Base-by-base conservation (phyloP, 371 early-diverging fungal genomes). In the Mucor indicus region DNA sequence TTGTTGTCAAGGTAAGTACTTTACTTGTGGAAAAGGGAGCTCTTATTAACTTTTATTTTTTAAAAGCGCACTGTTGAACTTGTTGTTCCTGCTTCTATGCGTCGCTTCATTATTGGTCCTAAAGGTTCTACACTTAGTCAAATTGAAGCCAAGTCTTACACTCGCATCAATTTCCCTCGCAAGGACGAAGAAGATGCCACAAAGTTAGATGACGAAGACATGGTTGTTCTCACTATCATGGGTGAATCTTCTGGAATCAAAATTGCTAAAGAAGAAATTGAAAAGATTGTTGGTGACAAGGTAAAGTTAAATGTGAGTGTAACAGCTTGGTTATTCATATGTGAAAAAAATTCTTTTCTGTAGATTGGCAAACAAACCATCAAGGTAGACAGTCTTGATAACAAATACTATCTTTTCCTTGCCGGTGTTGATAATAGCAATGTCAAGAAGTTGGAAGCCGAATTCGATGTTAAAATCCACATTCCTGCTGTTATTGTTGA, bases 231-330 rank as follows among this genome's bases (percentile, higher is more conserved):
- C 23, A 79, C 81, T 44, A 87, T 98, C 44, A 81, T 82, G 38
- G 98, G 98, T 53, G 92, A 95, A 69, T 70, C 69, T 38, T 77
- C 83, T 35, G 92, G 95, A 37, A 90, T 94, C 35, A 75, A 73
- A 46, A 71, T 87, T 24, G 98, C 98, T 35, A 86, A 87, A 62
- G 86, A 82, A 42, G 91, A 89, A 52, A 91, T 98, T 43, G 86
- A 92, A 52, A 78, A 73, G 42, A 81, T 93, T 48, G 89, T 92
- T 38, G 76, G 83, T 44, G 83, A 84, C 71, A 84, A 87, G 78
- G 83, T 83, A 71, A 54, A 21, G 1, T 29, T 7, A 4, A 31
- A 23, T 27, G 11, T 27, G 11, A 27, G 11, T 7, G 29, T 29
- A 29, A 6, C 30, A 29, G 12, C 30, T 12, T 29, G 6, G 6